These are phyloP conservation scores for Cenchrus americanus DNA, from an alignment of 176 grass and related monocot species.

Conservation along the genomic window DNA sequence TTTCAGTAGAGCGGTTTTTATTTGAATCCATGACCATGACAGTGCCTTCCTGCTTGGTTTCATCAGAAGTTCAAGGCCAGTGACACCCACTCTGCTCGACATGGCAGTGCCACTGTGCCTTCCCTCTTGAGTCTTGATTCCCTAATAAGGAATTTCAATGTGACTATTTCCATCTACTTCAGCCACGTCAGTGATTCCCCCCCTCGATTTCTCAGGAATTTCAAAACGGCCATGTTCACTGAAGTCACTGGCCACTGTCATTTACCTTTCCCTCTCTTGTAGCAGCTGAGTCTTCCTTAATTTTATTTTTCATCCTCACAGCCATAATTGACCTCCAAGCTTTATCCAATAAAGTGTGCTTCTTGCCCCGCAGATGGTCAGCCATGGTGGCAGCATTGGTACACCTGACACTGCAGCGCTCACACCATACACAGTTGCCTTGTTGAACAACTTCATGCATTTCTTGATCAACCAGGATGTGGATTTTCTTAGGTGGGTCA, in stretches of 20 bases:
- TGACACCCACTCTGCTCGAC: neutral
- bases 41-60: constrained; percentile 1
- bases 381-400: constrained; percentile 32
- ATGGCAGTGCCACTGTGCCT: neutral
- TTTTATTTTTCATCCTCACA: constrained; percentile 17
- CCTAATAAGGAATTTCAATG: neutral
- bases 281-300: constrained; percentile 12
- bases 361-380: constrained; percentile 54
- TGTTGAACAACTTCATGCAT: constrained; percentile 49
- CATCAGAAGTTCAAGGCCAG: too few relatives aligned
- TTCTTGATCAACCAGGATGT: constrained; percentile 48
- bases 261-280: neutral
- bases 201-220: neutral
- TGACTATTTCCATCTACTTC: constrained; percentile 5
- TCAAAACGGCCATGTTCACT: neutral
- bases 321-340: constrained; percentile 41
- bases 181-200: neutral
- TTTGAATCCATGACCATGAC: neutral
- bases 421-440: constrained; percentile 42
- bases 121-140: constrained; percentile 13
- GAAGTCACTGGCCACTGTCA: neutral
- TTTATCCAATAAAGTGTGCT: constrained; percentile 46
- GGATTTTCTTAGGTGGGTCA: constrained; percentile 37
- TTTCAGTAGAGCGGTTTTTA: neutral
- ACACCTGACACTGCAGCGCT: constrained; percentile 48